Percentiles rank a stretch among this genome's conserved stretches.
phyloP scores from a whole-genome alignment of 1,284 basidiomycete genomes.

The Thecaphora thlaspeos region DNA sequence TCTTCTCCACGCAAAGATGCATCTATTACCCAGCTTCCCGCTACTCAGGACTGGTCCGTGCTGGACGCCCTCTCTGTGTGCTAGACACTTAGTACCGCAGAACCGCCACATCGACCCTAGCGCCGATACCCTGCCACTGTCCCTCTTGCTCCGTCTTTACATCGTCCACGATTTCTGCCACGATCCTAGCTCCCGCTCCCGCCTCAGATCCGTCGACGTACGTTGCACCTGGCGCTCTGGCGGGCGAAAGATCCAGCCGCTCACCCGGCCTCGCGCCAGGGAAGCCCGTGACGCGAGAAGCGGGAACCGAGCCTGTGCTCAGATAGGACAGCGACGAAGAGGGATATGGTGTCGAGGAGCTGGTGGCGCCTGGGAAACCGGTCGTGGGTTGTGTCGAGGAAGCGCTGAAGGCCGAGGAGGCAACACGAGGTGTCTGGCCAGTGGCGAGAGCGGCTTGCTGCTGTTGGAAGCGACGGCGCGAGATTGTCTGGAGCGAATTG shows the following conservation, averaged over 20 bases:
- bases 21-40: no score
- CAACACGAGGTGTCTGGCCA: constrained; percentile 5
- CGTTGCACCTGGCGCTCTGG: constrained; percentile 10
- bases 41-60: no score
- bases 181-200: no score
- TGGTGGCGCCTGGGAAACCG: constrained; percentile 1
- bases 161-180: not conserved
- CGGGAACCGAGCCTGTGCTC: not conserved
- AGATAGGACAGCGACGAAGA: not conserved
- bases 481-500: constrained; percentile 70
- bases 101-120: constrained; percentile 25
- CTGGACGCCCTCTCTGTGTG: no score
- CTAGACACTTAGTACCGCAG: constrained; percentile 10
- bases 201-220: not conserved
- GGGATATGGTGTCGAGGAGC: not conserved
- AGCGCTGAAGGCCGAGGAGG: constrained; percentile 9
- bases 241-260: constrained; percentile 19
- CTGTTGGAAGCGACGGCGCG: constrained; percentile 35
- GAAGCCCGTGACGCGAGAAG: constrained; percentile 2
- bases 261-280: constrained; percentile 17
- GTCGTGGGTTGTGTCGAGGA: not conserved
- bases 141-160: constrained; percentile 4
- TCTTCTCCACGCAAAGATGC: no score
- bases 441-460: constrained; percentile 15
- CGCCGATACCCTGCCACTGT: constrained; percentile 29